Evolutionary conservation across 805 yeast species (phyloP).

Genomic region (Barnettozyma pratensis): DNA sequence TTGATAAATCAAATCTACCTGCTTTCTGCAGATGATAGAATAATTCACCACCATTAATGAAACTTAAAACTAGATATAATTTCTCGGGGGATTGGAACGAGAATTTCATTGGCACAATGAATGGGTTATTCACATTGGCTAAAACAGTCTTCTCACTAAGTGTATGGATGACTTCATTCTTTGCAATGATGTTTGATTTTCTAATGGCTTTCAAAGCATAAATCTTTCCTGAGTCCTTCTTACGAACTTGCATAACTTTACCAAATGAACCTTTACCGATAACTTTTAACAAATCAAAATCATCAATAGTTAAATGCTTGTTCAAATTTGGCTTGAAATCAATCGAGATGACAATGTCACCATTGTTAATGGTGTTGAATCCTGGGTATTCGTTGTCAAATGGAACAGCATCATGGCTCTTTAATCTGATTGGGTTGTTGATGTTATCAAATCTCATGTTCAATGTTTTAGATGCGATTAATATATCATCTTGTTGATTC

Average conservation of each 20-base stretch:
- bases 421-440: constrained; percentile 48
- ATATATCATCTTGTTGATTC: constrained; percentile 42
- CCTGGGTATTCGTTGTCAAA: constrained; percentile 28
- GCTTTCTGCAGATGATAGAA: constrained; percentile 91
- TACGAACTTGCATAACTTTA: constrained; percentile 97
- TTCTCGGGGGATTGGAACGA: constrained; percentile 97
- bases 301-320: constrained; percentile 77
- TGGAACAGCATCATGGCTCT: constrained; percentile 58
- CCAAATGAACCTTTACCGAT: constrained; percentile 98
- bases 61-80: constrained; percentile 81
- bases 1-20: constrained; percentile 80
- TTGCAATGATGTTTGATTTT: constrained; percentile 89
- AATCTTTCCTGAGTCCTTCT: constrained; percentile 90
- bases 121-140: constrained; percentile 90
- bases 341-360: constrained; percentile 55
- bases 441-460: constrained; percentile 50
- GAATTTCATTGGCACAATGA: constrained; percentile 93
- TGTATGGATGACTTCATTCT: constrained; percentile 94
- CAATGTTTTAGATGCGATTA: constrained; percentile 66
- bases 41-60: constrained; percentile 95
- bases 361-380: constrained; percentile 25
- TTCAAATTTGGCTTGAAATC: constrained; percentile 65
- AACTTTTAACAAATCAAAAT: constrained; percentile 88
- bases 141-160: constrained; percentile 93
- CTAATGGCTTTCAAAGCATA: constrained; percentile 93